Base-by-base conservation (phyloP, 345 rosid species). In the Litchi chinensis region DNA sequence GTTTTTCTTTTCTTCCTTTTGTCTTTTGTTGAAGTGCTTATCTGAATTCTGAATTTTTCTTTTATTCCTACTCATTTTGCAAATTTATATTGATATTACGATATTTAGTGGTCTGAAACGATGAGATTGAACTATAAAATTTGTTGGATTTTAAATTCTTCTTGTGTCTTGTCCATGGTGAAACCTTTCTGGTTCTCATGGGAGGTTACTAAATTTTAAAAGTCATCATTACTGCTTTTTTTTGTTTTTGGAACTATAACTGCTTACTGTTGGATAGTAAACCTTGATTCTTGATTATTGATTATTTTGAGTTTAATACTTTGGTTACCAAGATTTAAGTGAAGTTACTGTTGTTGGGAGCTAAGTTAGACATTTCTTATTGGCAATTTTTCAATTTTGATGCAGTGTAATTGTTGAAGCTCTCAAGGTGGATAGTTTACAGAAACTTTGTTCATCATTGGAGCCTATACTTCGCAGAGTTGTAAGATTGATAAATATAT, bases 381-480 rank as follows among this genome's bases (percentile, higher is more conserved):
- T 75, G 50, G 16, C 19, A 41, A 41, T 8, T 26, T 12, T 65
- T 79, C 66, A 59, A 72, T 70, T 75, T 22, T 71, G 67, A 74
- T 84, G 90, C 92, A 96, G 99, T 82, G 97, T 96, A 22, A 94
- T 96, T 79, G 98, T 94, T 41, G 99, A 96, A 86, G 99, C 99
- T 71, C 83, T 96, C 43, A 96, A 96, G 94, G 92, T 96, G 87
- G 99, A 96, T 80, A 90, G 98, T 83, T 85, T 96, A 76, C 98
- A 96, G 79, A 96, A 94, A 86, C 93, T 96, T 77, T 96, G 97
- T 84, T 94, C 99, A 0, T 93, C 99, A 69, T 81, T 96, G 85
- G 99, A 96, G 87, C 98, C 99, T 6, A 89, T 96, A 80, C 97
- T 96, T 79, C 97, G 99, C 2, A 87, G 97, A 81, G 97, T 96